phyloP scores from a whole-genome alignment of 495 filamentous ascomycete species.

The Tuber microsphaerosporum region DNA sequence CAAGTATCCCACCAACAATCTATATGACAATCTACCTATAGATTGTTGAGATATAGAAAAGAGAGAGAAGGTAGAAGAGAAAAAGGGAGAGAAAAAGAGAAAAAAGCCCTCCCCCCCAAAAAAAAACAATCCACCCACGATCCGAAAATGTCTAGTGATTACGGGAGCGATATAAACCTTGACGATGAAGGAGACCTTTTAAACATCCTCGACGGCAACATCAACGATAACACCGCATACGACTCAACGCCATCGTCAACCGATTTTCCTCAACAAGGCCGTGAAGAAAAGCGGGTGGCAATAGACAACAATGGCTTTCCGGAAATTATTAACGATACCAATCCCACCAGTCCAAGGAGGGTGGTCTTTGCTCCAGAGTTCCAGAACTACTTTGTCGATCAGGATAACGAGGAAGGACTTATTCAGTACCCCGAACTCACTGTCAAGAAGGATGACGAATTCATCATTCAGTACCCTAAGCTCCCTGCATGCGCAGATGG shows the following conservation, averaged over 20 bases:
- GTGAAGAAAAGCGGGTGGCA: constrained; percentile 12
- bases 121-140: not conserved
- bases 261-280: not conserved
- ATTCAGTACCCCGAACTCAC: not conserved
- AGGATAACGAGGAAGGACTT: not conserved
- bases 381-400: not conserved
- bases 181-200: constrained; percentile 12
- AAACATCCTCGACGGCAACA: constrained; percentile 25
- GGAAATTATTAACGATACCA: constrained; percentile 18
- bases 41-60: not conserved
- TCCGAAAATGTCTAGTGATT: constrained; percentile 34
- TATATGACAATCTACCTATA: not conserved
- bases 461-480: not conserved
- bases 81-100: not conserved
- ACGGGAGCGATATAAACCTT: constrained; percentile 44
- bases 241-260: not conserved
- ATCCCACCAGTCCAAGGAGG: constrained; percentile 20
- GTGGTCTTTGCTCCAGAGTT: not conserved
- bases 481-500: constrained; percentile 33
- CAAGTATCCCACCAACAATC: not conserved
- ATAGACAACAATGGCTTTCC: constrained; percentile 7
- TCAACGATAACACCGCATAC: constrained; percentile 6
- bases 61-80: not conserved
- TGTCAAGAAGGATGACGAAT: not conserved
- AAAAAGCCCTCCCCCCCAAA: not conserved